These are phyloP conservation scores for Tulasnella sp. DNA, from an alignment of 768 basidiomycete species.

Conservation along the genomic window DNA sequence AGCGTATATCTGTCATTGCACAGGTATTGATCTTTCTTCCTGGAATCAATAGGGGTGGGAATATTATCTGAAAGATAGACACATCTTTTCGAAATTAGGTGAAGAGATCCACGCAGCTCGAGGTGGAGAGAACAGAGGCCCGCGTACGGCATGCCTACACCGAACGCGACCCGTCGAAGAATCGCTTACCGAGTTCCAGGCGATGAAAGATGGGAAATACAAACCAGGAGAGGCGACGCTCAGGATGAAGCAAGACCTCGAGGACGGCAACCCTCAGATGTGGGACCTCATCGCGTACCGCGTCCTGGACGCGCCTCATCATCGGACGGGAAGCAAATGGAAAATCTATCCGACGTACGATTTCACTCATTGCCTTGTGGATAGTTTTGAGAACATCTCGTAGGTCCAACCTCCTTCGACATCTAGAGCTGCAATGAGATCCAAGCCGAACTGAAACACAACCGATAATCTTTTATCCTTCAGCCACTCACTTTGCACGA, in stretches of 20 bases:
- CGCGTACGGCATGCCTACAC: slow-evolving; percentile 76
- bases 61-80: too few relatives aligned
- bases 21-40: too few relatives aligned
- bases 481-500: slow-evolving; percentile 73
- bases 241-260: slow-evolving; percentile 94
- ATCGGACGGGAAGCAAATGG: slow-evolving; percentile 89
- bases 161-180: slow-evolving; percentile 77
- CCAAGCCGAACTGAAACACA: not conserved
- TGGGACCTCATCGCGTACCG: slow-evolving; percentile 98
- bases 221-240: slow-evolving; percentile 84
- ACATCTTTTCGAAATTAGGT: slow-evolving; percentile 39
- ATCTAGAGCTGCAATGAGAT: not conserved
- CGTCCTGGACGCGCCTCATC: slow-evolving; percentile 81
- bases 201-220: slow-evolving; percentile 86
- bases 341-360: slow-evolving; percentile 98
- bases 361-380: slow-evolving; percentile 94
- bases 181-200: slow-evolving; percentile 77
- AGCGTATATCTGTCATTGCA: slow-evolving; percentile 93
- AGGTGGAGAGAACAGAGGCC: slow-evolving; percentile 69
- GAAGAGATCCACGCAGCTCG: slow-evolving; percentile 86
- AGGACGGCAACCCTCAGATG: slow-evolving; percentile 94
- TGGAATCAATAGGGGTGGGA: too few relatives aligned
- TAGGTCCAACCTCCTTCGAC: slow-evolving; percentile 39
- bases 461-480: too few relatives aligned
- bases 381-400: slow-evolving; percentile 99